Conservation (phyloP, 352 stramenopile species). For the Blastocystis sp. region DNA sequence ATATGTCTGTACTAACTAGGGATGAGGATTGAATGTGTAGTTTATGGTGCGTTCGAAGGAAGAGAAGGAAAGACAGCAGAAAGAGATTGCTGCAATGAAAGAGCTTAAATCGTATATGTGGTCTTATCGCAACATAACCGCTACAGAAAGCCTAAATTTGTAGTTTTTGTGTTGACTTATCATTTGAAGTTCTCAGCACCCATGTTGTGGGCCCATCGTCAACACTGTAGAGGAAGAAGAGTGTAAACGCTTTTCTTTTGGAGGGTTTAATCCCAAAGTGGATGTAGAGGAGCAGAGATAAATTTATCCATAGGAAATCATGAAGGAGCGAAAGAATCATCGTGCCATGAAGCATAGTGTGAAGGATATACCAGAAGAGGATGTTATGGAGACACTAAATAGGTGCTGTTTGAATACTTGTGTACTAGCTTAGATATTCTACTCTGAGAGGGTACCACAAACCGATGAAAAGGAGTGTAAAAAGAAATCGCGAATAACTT, state of each 20-base stretch:
- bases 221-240: conserved; percentile 34
- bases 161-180: neutral
- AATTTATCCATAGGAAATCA: neutral
- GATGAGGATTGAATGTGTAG: neutral
- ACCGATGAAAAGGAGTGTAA: neutral
- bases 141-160: neutral
- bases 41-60: conserved; percentile 48
- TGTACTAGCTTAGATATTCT: neutral
- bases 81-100: conserved; percentile 42
- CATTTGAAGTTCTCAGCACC: neutral
- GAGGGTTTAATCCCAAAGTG: conserved; percentile 37
- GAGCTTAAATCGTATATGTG: conserved; percentile 58
- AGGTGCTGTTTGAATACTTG: neutral
- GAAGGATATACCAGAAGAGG: neutral
- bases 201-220: conserved; percentile 1
- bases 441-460: neutral
- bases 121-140: conserved; percentile 22
- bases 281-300: neutral
- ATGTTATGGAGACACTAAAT: conserved; percentile 26
- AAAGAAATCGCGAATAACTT: conserved; percentile 39
- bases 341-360: conserved; percentile 8
- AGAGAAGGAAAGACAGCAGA: neutral
- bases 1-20: neutral
- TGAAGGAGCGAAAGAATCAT: conserved; percentile 43
- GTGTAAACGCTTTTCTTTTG: conserved; percentile 60